Evolutionary conservation across 495 filamentous ascomycete species (phyloP).

Genomic region (Corynascus novoguineensis): DNA sequence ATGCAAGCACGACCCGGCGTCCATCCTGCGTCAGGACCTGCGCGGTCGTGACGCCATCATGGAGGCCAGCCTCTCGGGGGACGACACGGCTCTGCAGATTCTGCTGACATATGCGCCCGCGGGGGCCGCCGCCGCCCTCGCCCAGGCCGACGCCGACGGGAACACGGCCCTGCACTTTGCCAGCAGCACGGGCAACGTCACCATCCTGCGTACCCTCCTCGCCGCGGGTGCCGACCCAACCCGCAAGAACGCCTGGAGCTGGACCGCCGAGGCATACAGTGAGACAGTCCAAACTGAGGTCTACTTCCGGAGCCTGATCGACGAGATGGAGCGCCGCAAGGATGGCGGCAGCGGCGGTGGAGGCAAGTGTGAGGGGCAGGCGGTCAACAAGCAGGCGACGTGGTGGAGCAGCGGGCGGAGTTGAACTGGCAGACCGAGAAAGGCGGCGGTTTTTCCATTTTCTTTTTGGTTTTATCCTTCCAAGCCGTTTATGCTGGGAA

Average conservation of each 20-base stretch:
- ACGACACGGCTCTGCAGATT: conserved; percentile 55
- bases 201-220: conserved; percentile 65
- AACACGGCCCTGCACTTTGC: conserved; percentile 75
- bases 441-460: too few species aligned
- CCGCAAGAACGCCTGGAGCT: conserved; percentile 61
- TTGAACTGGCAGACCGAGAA: background rate
- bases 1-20: conserved; percentile 35
- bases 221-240: conserved; percentile 57
- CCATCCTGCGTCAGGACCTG: conserved; percentile 49
- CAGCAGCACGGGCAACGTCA: conserved; percentile 61
- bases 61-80: conserved; percentile 49
- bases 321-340: conserved; percentile 47
- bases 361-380: conserved; percentile 26
- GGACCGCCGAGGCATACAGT: conserved; percentile 67
- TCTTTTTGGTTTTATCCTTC: too few species aligned
- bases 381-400: conserved; percentile 16
- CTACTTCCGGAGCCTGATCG: conserved; percentile 62
- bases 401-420: conserved; percentile 17
- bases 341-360: too few species aligned
- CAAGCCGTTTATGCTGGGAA: background rate
- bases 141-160: conserved; percentile 54
- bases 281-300: conserved; percentile 69
- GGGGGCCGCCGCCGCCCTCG: conserved; percentile 43
- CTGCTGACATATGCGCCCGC: conserved; percentile 50
- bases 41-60: conserved; percentile 55